Percentiles rank a stretch among this genome's conserved stretches.
Conservation (phyloP, 2,329 filamentous ascomycete genomes). For the Fusarium avenaceum region DNA sequence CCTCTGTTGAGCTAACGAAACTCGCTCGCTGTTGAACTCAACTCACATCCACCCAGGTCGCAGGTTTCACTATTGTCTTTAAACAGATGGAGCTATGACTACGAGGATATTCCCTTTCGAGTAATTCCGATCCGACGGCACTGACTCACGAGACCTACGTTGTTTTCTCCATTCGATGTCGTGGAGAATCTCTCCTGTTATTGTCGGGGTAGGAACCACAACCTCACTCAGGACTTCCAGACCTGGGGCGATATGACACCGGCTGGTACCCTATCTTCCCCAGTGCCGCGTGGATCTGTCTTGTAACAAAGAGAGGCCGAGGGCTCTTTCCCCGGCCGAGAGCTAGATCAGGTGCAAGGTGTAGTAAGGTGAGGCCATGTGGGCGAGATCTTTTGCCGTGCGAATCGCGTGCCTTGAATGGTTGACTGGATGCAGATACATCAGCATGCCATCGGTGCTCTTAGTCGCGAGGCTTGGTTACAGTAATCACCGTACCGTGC, state of each 20-base stretch:
- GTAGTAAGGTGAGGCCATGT: constrained; percentile 22
- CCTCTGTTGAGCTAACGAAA: constrained; percentile 8
- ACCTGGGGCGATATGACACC: constrained; percentile 1
- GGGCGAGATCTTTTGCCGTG: constrained; percentile 33
- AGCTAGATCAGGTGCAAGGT: constrained; percentile 36
- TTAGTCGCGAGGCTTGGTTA: constrained; percentile 15
- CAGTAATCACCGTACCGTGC: background rate
- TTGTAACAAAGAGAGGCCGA: constrained; percentile 38
- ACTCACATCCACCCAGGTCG: background rate
- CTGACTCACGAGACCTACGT: constrained; percentile 25
- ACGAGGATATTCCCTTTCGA: constrained; percentile 29
- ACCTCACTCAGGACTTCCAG: constrained; percentile 6
- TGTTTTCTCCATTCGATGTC: constrained; percentile 7
- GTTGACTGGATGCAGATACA: constrained; percentile 6
- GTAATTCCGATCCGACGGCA: constrained; percentile 28
- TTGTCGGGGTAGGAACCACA: constrained; percentile 7
- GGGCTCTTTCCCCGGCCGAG: constrained; percentile 36
- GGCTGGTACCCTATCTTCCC: constrained; percentile 20
- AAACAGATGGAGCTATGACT: background rate
- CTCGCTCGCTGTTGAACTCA: background rate
- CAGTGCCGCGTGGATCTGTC: constrained; percentile 23
- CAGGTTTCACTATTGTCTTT: background rate
- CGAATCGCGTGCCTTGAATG: constrained; percentile 24
- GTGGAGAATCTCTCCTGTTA: constrained; percentile 6
- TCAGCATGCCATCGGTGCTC: constrained; percentile 14